Evolutionary conservation across 2,329 filamentous ascomycete genomes (phyloP), one percentile per base, ranked within the genome.

Genomic region (Diaporthe capsici): DNA sequence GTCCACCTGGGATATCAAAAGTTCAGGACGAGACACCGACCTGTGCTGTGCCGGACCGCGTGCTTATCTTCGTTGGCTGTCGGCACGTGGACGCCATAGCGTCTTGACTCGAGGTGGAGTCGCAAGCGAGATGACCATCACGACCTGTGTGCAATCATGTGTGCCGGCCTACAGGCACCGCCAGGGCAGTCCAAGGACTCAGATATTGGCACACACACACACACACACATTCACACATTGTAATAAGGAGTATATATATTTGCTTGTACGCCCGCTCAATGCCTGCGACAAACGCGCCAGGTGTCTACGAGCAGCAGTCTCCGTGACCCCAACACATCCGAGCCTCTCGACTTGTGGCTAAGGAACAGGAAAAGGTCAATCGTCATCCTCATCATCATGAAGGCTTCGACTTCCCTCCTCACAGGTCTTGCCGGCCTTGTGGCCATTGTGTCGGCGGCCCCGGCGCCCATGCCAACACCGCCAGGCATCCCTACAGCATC

Each of bases 401-500:
- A 77, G 75, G 55, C 75, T 60, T 65, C 77, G 34, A 72, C 76
- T 34, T 76, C 71, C 51, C 73, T 78, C 72, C 76, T 78, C 68
- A 75, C 77, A 71, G 79, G 78, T 25, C 75, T 79, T 51, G 73
- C 73, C 44, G 77, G 77, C 61, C 67, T 80, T 1, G 78, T 57
- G 42, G 55, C 58, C 60, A 72, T 75, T 58, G 55, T 74, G 31
- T 78, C 77, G 72, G 71, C 77, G 25, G 79, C 79, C 34, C 79
- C 82, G 31, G 78, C 76, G 17, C 80, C 80, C 9, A 79, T 80
- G 67, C 81, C 81, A 37, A 75, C 79, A 71, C 81, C 82, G 82
- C 90, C 93, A 10, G 90, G 91, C 55, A 91, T 95, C 75, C 94
- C 94, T 25, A 87, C 88, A 7, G 85, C 87, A 0, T 82, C 90